phyloP scores from a whole-genome alignment of 139 green algal species.

The Chlorella ohadii region DNA sequence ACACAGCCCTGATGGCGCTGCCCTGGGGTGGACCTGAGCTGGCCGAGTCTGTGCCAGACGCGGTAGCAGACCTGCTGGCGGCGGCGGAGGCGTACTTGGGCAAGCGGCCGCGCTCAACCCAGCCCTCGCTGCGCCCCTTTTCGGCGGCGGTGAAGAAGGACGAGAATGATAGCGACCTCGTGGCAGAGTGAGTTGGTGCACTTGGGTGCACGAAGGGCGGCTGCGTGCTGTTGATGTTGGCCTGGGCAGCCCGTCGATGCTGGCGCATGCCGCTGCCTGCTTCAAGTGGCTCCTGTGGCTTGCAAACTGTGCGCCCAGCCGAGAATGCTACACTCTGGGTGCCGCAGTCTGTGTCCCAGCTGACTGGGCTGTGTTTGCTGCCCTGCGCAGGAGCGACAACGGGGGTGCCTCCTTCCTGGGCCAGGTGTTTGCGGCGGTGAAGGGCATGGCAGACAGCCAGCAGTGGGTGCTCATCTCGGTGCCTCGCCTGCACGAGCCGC shows the following conservation, averaged over 20 bases:
- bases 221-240: too few species aligned
- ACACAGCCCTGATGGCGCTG: conserved; percentile 67
- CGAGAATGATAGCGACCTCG: conserved; percentile 49
- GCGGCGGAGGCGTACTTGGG: conserved; percentile 68
- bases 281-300: neutral
- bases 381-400: conserved; percentile 76
- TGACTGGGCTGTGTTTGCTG: too few species aligned
- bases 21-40: conserved; percentile 76
- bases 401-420: conserved; percentile 76
- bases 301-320: too few species aligned
- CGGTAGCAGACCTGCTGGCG: conserved; percentile 43
- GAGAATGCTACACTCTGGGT: too few species aligned
- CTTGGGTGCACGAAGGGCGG: too few species aligned
- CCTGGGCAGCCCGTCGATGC: neutral
- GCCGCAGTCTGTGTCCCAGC: too few species aligned
- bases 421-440: conserved; percentile 60
- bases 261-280: neutral
- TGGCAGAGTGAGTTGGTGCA: conserved; percentile 39
- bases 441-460: conserved; percentile 44
- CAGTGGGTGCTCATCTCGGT: conserved; percentile 59
- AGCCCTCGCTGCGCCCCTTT: conserved; percentile 63
- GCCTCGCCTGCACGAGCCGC: conserved; percentile 29
- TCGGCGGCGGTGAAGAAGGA: conserved; percentile 34
- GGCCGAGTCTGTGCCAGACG: conserved; percentile 43
- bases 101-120: conserved; percentile 43